A percentile compares a stretch with the other conserved stretches of the same genome.
Evolutionary conservation across 129 eudicot genomes (phyloP).

Genomic region (Flaveria robusta): DNA sequence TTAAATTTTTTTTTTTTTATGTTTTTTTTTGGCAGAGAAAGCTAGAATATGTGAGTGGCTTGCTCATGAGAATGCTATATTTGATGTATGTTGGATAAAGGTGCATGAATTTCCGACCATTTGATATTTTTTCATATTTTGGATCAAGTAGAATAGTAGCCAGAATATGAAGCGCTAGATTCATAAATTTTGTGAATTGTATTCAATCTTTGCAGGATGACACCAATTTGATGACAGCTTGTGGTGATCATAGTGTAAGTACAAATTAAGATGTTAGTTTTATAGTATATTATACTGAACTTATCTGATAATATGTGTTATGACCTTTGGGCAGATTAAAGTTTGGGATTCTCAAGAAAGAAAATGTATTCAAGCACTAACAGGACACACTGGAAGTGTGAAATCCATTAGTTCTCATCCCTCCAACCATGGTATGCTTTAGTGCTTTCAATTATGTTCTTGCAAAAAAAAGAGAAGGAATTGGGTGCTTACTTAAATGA

Average conservation of each 20-base stretch:
- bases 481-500: not conserved
- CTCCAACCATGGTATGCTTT: conserved; percentile 61
- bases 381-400: conserved; percentile 90
- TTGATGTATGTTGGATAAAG: conserved; percentile 93
- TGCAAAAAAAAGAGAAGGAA: not conserved
- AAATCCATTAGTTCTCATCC: conserved; percentile 80
- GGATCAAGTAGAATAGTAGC: not conserved
- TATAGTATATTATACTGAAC: not conserved
- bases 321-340: conserved; percentile 56
- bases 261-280: not conserved
- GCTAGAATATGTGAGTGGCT: conserved; percentile 70
- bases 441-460: not conserved
- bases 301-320: conserved; percentile 11
- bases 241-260: conserved; percentile 93
- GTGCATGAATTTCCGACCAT: conserved; percentile 26
- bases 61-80: conserved; percentile 84
- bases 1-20: conserved; percentile 1
- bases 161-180: not conserved
- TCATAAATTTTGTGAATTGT: not conserved
- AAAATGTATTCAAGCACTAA: conserved; percentile 49
- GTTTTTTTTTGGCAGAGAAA: conserved; percentile 71
- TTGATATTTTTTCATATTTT: not conserved
- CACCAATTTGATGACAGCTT: conserved; percentile 63
- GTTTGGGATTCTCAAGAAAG: conserved; percentile 73
- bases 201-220: conserved; percentile 65